phyloP scores from a whole-genome alignment of 441 rosid species.

The Euphorbia celastroides region DNA sequence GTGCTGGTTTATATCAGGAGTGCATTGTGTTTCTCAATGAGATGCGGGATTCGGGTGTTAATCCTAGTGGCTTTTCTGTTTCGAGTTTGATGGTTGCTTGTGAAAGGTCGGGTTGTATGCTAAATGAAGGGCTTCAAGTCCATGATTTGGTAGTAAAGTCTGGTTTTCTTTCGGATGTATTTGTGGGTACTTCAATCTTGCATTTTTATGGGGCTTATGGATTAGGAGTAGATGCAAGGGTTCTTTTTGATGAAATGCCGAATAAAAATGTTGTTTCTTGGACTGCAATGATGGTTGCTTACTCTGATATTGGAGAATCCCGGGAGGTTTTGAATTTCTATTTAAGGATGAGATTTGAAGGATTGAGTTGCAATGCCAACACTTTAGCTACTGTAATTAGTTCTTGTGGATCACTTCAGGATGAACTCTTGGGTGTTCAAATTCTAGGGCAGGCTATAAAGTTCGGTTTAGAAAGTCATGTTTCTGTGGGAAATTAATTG shows the following conservation, averaged over 20 bases:
- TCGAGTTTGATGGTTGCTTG: slow-evolving; percentile 79
- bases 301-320: slow-evolving; percentile 46
- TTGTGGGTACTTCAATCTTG: slow-evolving; percentile 72
- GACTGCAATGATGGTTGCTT: slow-evolving; percentile 88
- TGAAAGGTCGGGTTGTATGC: slow-evolving; percentile 57
- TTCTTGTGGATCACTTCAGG: slow-evolving; percentile 53
- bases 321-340: slow-evolving; percentile 43
- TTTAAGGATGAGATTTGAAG: slow-evolving; percentile 48
- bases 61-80: slow-evolving; percentile 53
- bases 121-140: slow-evolving; percentile 58
- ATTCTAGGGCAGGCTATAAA: slow-evolving; percentile 54
- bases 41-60: slow-evolving; percentile 38
- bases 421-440: slow-evolving; percentile 50
- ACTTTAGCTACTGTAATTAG: slow-evolving; percentile 57
- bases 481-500: slow-evolving; percentile 65
- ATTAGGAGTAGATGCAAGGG: slow-evolving; percentile 41
- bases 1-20: slow-evolving; percentile 38
- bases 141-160: slow-evolving; percentile 51
- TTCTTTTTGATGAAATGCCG: slow-evolving; percentile 77
- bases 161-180: slow-evolving; percentile 62
- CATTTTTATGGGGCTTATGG: slow-evolving; percentile 67
- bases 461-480: slow-evolving; percentile 48
- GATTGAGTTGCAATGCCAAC: slow-evolving; percentile 54
- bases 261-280: slow-evolving; percentile 76
- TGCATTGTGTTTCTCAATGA: slow-evolving; percentile 38